Conservation (phyloP, 345 rosid species). For the Aquilaria malaccensis region DNA sequence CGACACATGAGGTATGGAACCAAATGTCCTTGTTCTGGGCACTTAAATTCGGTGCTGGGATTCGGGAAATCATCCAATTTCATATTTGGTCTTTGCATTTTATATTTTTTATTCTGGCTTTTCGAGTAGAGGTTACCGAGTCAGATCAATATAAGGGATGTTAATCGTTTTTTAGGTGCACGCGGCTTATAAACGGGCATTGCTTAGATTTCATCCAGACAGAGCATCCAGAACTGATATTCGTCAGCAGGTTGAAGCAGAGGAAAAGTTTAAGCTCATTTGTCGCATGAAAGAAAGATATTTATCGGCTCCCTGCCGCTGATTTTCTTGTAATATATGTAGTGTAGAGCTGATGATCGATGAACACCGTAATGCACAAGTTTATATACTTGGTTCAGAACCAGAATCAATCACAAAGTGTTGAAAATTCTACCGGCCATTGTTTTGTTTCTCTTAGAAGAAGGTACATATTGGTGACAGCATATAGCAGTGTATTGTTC, state of each 20-base stretch:
- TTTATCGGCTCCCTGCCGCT: constrained; percentile 22
- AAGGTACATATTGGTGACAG: too few relatives aligned
- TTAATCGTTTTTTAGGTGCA: constrained; percentile 46
- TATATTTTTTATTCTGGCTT: not conserved
- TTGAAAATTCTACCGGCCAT: too few relatives aligned
- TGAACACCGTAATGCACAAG: too few relatives aligned
- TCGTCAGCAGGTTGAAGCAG: constrained; percentile 76
- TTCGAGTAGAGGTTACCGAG: not conserved
- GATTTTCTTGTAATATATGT: not conserved
- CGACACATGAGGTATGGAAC: constrained; percentile 46
- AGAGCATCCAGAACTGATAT: constrained; percentile 64
- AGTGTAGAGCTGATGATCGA: too few relatives aligned
- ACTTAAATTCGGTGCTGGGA: not conserved
- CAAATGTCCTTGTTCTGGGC: too few relatives aligned
- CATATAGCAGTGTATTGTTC: too few relatives aligned
- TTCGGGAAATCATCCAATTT: not conserved
- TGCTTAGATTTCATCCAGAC: constrained; percentile 81
- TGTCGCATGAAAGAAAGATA: constrained; percentile 78
- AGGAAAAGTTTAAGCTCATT: constrained; percentile 85
- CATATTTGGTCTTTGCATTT: not conserved
- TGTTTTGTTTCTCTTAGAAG: too few relatives aligned
- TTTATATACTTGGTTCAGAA: too few relatives aligned
- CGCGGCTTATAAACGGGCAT: constrained; percentile 66
- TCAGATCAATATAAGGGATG: not conserved
- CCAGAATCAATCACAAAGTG: too few relatives aligned